Percentiles rank a stretch among this genome's conserved stretches.
Evolutionary conservation across 2,329 filamentous ascomycete species (phyloP).

Genomic region (Apiospora sp.): DNA sequence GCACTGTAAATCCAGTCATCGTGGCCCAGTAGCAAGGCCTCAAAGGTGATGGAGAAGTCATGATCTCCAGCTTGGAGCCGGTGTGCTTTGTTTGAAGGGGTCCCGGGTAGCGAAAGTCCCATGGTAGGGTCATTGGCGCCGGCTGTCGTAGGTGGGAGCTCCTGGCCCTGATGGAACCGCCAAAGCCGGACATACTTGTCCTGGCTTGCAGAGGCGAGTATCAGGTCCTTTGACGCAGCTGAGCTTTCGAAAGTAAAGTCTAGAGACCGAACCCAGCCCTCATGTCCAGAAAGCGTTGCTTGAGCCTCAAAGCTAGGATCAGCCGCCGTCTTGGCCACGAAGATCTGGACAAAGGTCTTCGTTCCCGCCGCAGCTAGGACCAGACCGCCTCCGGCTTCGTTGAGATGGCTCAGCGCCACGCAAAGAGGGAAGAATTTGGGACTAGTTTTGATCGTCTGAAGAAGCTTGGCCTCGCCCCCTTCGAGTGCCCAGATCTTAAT

Average conservation of each 20-base stretch:
- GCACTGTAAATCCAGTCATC: conserved; percentile 98
- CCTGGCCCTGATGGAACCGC: conserved; percentile 78
- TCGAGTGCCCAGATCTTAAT: conserved; percentile 74
- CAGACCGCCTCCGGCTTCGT: conserved; percentile 58
- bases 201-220: conserved; percentile 93
- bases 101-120: conserved; percentile 69
- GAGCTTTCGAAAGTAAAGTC: conserved; percentile 74
- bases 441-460: conserved; percentile 75
- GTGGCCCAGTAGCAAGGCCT: conserved; percentile 91
- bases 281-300: conserved; percentile 85
- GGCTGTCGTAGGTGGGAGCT: conserved; percentile 64
- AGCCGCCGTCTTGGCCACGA: conserved; percentile 60
- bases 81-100: conserved; percentile 89
- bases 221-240: conserved; percentile 67
- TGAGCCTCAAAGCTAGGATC: conserved; percentile 69
- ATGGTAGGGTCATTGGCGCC: conserved; percentile 63
- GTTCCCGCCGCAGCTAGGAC: conserved; percentile 89
- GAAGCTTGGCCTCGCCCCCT: conserved; percentile 55
- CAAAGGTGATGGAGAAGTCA: conserved; percentile 87
- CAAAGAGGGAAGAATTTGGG: conserved; percentile 86
- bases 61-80: conserved; percentile 66
- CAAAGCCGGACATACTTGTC: conserved; percentile 97
- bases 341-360: conserved; percentile 81
- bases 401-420: conserved; percentile 71
- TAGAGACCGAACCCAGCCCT: conserved; percentile 92